Base-by-base conservation (phyloP, 441 rosid species). In the Viola pubescens region DNA sequence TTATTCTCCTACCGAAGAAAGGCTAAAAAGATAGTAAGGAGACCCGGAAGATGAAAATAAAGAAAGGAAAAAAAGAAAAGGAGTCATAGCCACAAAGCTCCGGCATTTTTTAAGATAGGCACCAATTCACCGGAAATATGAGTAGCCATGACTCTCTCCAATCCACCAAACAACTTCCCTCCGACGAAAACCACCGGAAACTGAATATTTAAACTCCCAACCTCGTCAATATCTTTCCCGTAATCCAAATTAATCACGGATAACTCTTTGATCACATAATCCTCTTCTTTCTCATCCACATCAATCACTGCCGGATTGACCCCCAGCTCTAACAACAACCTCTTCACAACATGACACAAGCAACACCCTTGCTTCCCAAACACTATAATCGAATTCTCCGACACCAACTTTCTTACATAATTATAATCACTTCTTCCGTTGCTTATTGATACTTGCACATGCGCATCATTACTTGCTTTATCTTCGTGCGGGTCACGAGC, bases 51-150 rank as follows among this genome's bases (percentile, higher is more conserved):
- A 10, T 14, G 37, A 48, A 48, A 34, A 5, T 1, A 3, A 45
- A 37, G 8, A 37, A 48, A 9, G 14, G 0, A 5, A 37, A 19
- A 39, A 4, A 3, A 41, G 2, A 6, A 38, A 8, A 52, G 34
- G 2, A 26, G 19, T 83, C 69, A 90, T 67, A 90, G 73, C 97
- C 97, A 90, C 54, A 90, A 71, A 70, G 95, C 97, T 16, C 91
- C 87, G 6, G 83, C 95, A 9, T 77, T 81, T 61, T 87, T 86
- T 71, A 90, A 67, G 59, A 82, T 75, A 8, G 97, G 94, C 64
- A 87, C 91, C 72, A 90, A 70, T 45, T 88, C 95, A 59, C 94
- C 95, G 0, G 94, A 75, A 56, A 88, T 88, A 82, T 88, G 97
- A 58, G 85, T 72, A 2, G 95, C 73, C 82, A 90, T 84, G 48